These are phyloP conservation scores for Leishmania gerbilli DNA, from an alignment of 208 protist genomes.

Conservation along the genomic window DNA sequence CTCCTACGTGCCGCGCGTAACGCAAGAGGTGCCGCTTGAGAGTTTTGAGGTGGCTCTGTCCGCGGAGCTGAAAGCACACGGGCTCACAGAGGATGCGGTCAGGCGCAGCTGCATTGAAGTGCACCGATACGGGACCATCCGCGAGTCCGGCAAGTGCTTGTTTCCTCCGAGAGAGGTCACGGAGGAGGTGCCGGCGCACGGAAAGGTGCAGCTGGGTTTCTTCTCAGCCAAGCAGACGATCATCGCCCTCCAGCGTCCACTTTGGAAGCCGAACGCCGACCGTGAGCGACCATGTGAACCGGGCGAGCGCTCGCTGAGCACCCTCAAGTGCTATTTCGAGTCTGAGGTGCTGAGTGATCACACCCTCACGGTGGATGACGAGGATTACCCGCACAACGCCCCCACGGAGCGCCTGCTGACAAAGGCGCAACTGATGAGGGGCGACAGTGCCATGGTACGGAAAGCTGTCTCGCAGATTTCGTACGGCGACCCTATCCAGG, in stretches of 20 bases:
- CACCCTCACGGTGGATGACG: conserved; percentile 72
- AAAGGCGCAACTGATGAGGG: conserved; percentile 35
- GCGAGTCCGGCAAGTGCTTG: conserved; percentile 82
- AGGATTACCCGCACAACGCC: conserved; percentile 70
- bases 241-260: conserved; percentile 35
- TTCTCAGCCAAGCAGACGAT: conserved; percentile 86
- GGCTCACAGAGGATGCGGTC: conserved; percentile 41
- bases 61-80: conserved; percentile 35
- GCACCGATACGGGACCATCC: conserved; percentile 71
- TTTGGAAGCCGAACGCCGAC: conserved; percentile 32
- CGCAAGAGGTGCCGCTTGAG: conserved; percentile 38
- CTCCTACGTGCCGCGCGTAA: background rate
- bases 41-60: conserved; percentile 52
- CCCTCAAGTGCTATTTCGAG: conserved; percentile 77
- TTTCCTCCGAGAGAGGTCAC: conserved; percentile 55
- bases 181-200: conserved; percentile 43
- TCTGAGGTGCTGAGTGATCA: conserved; percentile 54
- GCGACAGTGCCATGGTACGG: conserved; percentile 45
- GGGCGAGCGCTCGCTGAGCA: conserved; percentile 44
- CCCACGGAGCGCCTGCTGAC: conserved; percentile 56
- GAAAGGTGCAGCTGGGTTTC: conserved; percentile 81
- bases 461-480: conserved; percentile 54
- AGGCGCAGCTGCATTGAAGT: conserved; percentile 51
- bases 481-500: conserved; percentile 86
- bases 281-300: conserved; percentile 44